A percentile compares a stretch with the other conserved stretches of the same genome.
These are phyloP conservation scores for Betula pendula DNA, from an alignment of 306 rosid genomes.

Conservation along the genomic window DNA sequence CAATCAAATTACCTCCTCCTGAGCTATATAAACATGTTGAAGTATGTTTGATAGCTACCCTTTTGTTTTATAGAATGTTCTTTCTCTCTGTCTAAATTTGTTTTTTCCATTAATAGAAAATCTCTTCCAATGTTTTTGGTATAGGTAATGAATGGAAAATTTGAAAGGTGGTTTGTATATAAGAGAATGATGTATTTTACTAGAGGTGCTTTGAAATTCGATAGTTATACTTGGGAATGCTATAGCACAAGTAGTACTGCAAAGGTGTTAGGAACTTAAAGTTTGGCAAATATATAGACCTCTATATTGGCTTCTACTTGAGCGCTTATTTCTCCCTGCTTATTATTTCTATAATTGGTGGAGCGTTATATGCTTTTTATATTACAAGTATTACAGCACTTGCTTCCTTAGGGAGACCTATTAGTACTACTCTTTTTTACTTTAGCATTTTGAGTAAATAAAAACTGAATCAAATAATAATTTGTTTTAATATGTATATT, in stretches of 20 bases:
- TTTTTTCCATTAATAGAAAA: too few relatives aligned
- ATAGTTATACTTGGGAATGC: not conserved
- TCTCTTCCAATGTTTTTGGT: not conserved
- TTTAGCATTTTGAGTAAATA: too few relatives aligned
- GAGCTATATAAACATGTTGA: slow-evolving; percentile 80
- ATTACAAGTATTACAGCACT: too few relatives aligned
- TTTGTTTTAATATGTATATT: not conserved
- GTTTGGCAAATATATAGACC: too few relatives aligned
- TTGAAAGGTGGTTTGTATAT: not conserved
- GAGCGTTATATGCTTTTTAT: too few relatives aligned
- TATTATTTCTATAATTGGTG: too few relatives aligned
- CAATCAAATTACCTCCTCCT: slow-evolving; percentile 87
- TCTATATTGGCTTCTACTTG: too few relatives aligned
- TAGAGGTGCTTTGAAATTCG: not conserved
- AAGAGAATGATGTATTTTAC: not conserved
- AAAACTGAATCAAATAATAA: not conserved
- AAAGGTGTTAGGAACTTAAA: too few relatives aligned
- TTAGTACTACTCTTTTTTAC: too few relatives aligned
- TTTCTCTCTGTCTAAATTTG: not conserved
- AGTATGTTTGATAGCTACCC: slow-evolving; percentile 48
- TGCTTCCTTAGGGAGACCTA: too few relatives aligned
- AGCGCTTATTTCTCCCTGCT: too few relatives aligned
- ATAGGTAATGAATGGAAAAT: not conserved
- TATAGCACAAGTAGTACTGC: not conserved
- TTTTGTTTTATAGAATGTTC: not conserved